Percentiles rank a stretch among this genome's conserved stretches.
Conservation (phyloP, 2,329 filamentous ascomycete species). For the Xylaria sp. region DNA sequence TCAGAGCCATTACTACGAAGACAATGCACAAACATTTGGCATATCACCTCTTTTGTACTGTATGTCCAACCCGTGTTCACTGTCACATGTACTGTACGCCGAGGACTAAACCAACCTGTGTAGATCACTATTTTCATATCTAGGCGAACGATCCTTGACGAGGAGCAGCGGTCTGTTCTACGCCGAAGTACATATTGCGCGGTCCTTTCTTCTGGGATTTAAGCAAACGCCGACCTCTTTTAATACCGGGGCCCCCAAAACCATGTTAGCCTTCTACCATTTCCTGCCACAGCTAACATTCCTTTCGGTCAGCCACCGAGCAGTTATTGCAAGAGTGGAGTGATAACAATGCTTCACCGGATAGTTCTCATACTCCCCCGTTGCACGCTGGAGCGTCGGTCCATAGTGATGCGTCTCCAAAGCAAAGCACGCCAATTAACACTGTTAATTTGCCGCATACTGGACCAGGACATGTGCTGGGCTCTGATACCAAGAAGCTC, state of each 20-base stretch:
- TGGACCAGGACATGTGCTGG: background rate
- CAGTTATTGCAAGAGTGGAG: slow-evolving; percentile 15
- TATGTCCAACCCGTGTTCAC: background rate
- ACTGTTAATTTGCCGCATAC: background rate
- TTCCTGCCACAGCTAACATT: background rate
- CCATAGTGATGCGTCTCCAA: background rate
- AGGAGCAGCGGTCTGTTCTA: slow-evolving; percentile 12
- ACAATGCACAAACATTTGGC: slow-evolving; percentile 15
- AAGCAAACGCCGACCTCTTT: too few species aligned
- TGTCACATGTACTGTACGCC: background rate
- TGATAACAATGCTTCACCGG: background rate
- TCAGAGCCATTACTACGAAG: background rate
- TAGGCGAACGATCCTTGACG: background rate
- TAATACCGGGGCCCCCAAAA: background rate
- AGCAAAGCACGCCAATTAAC: background rate
- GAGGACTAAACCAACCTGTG: background rate
- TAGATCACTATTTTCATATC: slow-evolving; percentile 17
- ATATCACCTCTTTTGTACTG: slow-evolving; percentile 16
- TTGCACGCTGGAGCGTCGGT: background rate
- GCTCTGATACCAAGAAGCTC: background rate
- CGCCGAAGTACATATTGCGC: slow-evolving; percentile 2
- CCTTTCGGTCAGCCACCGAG: background rate
- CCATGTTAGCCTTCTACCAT: background rate
- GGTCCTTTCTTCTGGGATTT: background rate
- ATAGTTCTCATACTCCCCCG: background rate